phyloP scores from a whole-genome alignment of 1,284 basidiomycete genomes.

The Leccinum laetum region DNA sequence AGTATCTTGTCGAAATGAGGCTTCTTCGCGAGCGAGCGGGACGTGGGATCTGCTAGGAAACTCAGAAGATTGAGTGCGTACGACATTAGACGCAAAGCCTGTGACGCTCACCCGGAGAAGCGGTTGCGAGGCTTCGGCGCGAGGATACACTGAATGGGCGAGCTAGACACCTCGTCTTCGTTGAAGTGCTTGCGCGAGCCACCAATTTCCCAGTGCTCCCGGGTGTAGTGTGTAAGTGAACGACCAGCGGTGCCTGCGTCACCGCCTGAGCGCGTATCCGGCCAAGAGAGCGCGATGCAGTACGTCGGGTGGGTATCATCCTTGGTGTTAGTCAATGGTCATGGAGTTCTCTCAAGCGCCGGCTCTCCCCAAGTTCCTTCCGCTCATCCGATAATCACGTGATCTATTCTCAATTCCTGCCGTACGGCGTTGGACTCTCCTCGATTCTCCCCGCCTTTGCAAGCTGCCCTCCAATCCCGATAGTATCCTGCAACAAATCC shows the following conservation, averaged over 20 bases:
- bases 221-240: conserved; percentile 8
- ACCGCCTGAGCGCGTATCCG: conserved; percentile 18
- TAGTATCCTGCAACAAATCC: conserved; percentile 61
- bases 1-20: conserved; percentile 84
- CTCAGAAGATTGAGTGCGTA: background rate
- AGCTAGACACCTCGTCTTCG: conserved; percentile 2
- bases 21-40: conserved; percentile 20
- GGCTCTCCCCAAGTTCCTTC: conserved; percentile 25
- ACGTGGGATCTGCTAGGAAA: conserved; percentile 3
- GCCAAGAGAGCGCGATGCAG: conserved; percentile 21
- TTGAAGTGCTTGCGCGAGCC: conserved; percentile 1
- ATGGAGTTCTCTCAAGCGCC: background rate
- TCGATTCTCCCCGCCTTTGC: conserved; percentile 47
- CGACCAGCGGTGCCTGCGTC: conserved; percentile 9
- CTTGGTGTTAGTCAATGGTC: background rate
- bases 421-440: conserved; percentile 63
- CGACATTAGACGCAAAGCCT: background rate
- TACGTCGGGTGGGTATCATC: conserved; percentile 35
- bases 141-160: background rate
- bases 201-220: conserved; percentile 2
- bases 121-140: conserved; percentile 19
- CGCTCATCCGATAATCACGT: conserved; percentile 20
- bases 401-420: conserved; percentile 13
- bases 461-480: conserved; percentile 55
- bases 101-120: background rate